Percentiles rank a stretch among this genome's conserved stretches.
These are phyloP conservation scores for Tubosaeta sp. DNA, from an alignment of 768 basidiomycete genomes.

Conservation along the genomic window DNA sequence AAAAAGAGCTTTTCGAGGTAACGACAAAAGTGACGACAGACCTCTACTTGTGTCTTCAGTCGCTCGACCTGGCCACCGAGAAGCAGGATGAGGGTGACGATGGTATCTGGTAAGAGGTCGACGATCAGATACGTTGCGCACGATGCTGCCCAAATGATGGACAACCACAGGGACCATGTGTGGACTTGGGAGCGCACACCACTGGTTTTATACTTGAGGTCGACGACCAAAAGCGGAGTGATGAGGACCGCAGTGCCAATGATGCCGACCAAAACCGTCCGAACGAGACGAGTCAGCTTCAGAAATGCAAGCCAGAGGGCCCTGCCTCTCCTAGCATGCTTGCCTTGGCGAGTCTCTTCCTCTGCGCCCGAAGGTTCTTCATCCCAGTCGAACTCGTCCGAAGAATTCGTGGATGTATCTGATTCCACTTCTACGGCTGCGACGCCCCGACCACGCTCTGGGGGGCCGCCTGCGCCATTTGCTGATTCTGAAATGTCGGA, in stretches of 20 bases:
- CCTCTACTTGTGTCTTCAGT: slow-evolving; percentile 66
- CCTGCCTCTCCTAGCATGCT: slow-evolving; percentile 58
- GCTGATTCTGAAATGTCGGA: slow-evolving; percentile 9
- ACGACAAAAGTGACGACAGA: slow-evolving; percentile 22
- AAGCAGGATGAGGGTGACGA: slow-evolving; percentile 49
- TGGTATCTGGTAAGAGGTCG: slow-evolving; percentile 54
- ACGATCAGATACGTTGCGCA: slow-evolving; percentile 62
- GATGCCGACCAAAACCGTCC: slow-evolving; percentile 55
- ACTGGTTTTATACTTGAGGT: slow-evolving; percentile 53
- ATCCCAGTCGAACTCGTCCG: slow-evolving; percentile 76
- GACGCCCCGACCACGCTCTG: slow-evolving; percentile 6
- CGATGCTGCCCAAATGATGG: slow-evolving; percentile 60
- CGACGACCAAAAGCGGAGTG: slow-evolving; percentile 65
- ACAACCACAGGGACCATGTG: slow-evolving; percentile 64
- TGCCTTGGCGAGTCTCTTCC: slow-evolving; percentile 19
- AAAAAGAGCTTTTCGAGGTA: not conserved
- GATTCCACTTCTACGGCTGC: slow-evolving; percentile 18
- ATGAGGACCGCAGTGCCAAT: slow-evolving; percentile 62
- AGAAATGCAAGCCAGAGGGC: slow-evolving; percentile 62
- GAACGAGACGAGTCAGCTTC: slow-evolving; percentile 56
- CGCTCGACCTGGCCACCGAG: slow-evolving; percentile 62
- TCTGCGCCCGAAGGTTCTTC: slow-evolving; percentile 40
- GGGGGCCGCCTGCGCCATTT: not conserved
- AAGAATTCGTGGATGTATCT: slow-evolving; percentile 51
- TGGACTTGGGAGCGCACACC: slow-evolving; percentile 51